Evolutionary conservation across 2,329 filamentous ascomycete genomes (phyloP), one percentile per base, ranked within the genome.

Genomic region (Triangularia setosa): DNA sequence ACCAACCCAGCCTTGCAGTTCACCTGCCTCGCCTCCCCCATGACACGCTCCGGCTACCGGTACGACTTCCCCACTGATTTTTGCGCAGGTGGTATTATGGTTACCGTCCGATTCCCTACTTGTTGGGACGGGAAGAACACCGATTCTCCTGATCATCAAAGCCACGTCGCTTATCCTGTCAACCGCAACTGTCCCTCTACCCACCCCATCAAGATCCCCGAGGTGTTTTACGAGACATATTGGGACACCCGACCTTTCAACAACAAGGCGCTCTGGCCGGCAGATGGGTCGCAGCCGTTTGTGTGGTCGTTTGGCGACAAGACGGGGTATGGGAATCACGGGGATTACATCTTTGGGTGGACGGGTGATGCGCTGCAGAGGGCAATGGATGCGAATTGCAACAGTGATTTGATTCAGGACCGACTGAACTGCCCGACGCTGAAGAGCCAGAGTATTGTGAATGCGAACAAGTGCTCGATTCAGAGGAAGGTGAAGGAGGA

Each of bases 121-220:
- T 85, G 82, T 75, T 85, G 83, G 83, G 76, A 85, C 64, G 83
- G 83, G 40, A 74, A 75, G 33, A 75, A 82, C 65, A 27, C 35
- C 58, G 58, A 60, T 25, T 73, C 75, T 5, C 63, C 63, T 14
- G 63, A 65, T 71, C 59, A 66, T 69, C 25, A 71, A 64, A 52
- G 67, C 68, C 33, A 73, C 30, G 73, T 71, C 2, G 74, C 74
- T 54, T 76, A 75, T 62, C 68, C 25, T 6, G 58, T 60, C 23
- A 60, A 53, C 35, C 58, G 58, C 12, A 60, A 53, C 58, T 73
- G 71, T 60, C 68, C 68, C 4, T 61, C 68, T 4, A 67, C 66
- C 8, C 72, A 73, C 57, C 72, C 72, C 5, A 67, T 74, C 21
- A 66, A 64, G 21, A 68, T 73, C 54, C 71, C 72, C 3, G 69